Conservation (phyloP, 805 yeast genomes). For the Scheffersomyces coipomensis region DNA sequence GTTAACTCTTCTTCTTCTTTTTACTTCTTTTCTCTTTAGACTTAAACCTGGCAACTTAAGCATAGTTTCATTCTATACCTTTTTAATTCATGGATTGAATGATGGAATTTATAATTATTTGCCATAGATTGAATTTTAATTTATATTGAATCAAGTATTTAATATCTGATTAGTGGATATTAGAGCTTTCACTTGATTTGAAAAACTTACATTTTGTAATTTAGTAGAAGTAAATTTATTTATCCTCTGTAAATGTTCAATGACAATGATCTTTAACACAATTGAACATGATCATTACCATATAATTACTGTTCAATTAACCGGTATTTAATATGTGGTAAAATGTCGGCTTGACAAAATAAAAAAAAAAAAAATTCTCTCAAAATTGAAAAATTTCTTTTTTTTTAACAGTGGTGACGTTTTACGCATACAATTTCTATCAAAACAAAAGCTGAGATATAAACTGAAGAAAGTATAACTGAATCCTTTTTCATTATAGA, state of each 20-base stretch:
- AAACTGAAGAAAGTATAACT: no score
- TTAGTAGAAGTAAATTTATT: background rate
- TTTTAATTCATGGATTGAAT: conserved; percentile 30
- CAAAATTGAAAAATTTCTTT: no score
- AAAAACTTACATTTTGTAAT: conserved; percentile 16
- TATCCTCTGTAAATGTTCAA: no score
- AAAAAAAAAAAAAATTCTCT: conserved; percentile 1
- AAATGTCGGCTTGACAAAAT: background rate
- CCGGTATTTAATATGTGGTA: no score
- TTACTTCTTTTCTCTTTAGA: background rate
- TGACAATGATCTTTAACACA: background rate
- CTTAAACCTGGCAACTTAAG: conserved; percentile 37
- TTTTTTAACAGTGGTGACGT: no score
- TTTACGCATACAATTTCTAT: no score
- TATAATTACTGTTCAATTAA: background rate
- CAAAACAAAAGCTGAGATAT: no score
- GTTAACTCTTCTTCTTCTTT: background rate
- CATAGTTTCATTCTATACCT: conserved; percentile 44
- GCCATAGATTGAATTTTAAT: conserved; percentile 32
- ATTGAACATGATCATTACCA: background rate
- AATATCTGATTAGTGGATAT: conserved; percentile 6
- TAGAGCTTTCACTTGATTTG: conserved; percentile 17
- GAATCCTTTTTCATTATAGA: no score
- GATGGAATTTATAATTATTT: conserved; percentile 41
- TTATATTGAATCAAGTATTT: conserved; percentile 22